Percentiles rank a stretch among this genome's conserved stretches.
Conservation (phyloP, 2,329 filamentous ascomycete genomes). For the Xylariaceae sp. region DNA sequence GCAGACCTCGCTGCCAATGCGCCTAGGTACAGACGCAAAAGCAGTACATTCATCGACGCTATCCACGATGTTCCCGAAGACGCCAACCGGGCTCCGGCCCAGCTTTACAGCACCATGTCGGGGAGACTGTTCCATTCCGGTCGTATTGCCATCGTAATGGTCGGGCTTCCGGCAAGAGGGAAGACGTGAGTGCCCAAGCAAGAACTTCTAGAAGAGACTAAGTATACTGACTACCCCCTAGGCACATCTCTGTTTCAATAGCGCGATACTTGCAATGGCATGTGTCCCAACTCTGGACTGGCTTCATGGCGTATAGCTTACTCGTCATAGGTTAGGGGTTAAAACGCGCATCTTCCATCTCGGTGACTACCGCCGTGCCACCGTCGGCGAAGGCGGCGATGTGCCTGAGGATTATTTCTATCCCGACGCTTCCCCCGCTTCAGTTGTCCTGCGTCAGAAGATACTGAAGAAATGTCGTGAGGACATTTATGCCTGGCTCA, state of each 20-base stretch:
- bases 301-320: constrained; percentile 12
- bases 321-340: constrained; percentile 69
- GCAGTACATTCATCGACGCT: constrained; percentile 93
- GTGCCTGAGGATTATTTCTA: constrained; percentile 98
- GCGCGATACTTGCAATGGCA: constrained; percentile 90
- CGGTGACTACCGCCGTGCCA: constrained; percentile 91
- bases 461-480: constrained; percentile 96
- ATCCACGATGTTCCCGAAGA: constrained; percentile 91
- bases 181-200: constrained; percentile 68
- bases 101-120: constrained; percentile 97
- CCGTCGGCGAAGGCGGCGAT: constrained; percentile 75
- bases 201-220: neutral
- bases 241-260: constrained; percentile 91
- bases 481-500: constrained; percentile 93
- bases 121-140: constrained; percentile 95
- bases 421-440: constrained; percentile 85
- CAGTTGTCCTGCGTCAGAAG: constrained; percentile 91
- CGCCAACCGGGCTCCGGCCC: constrained; percentile 80
- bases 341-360: constrained; percentile 98
- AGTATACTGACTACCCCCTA: constrained; percentile 32
- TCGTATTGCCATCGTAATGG: constrained; percentile 94
- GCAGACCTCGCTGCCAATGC: constrained; percentile 90
- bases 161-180: constrained; percentile 87
- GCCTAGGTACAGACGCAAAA: constrained; percentile 83
- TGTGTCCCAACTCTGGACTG: constrained; percentile 23